These are phyloP conservation scores for Talaromyces sp. DNA, from an alignment of 2,329 filamentous ascomycete species.

Conservation along the genomic window DNA sequence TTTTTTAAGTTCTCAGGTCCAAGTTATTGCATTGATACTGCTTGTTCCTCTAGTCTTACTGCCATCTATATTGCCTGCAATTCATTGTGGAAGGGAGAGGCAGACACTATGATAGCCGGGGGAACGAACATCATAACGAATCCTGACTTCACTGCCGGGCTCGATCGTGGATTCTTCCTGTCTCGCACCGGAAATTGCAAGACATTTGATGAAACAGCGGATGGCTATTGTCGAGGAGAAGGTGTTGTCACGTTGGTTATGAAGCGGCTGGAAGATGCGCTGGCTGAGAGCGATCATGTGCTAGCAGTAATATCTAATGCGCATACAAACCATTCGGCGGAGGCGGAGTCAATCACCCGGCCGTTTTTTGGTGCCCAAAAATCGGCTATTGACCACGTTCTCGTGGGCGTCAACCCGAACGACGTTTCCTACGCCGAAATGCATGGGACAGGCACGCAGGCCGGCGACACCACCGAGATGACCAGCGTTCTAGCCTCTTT, in stretches of 20 bases:
- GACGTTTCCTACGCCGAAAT: slow-evolving; percentile 77
- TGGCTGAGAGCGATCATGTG: slow-evolving; percentile 42
- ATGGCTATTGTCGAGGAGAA: slow-evolving; percentile 53
- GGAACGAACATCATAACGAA: slow-evolving; percentile 68
- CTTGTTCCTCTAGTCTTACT: slow-evolving; percentile 67
- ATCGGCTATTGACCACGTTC: slow-evolving; percentile 24
- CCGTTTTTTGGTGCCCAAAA: slow-evolving; percentile 31
- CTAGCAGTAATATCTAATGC: slow-evolving; percentile 39
- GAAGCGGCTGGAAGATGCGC: slow-evolving; percentile 46
- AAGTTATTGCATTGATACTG: slow-evolving; percentile 67
- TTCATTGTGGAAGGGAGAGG: slow-evolving; percentile 69
- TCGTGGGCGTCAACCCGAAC: slow-evolving; percentile 37
- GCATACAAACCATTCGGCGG: slow-evolving; percentile 37
- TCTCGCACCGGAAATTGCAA: slow-evolving; percentile 40
- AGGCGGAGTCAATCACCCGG: slow-evolving; percentile 39
- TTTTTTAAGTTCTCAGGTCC: slow-evolving; percentile 70
- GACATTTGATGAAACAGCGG: slow-evolving; percentile 44
- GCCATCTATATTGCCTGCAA: slow-evolving; percentile 67
- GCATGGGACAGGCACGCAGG: slow-evolving; percentile 78
- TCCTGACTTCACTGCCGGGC: slow-evolving; percentile 69
- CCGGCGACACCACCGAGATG: slow-evolving; percentile 53
- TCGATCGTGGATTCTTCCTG: slow-evolving; percentile 50
- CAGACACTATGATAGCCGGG: slow-evolving; percentile 72
- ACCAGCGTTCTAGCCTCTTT: slow-evolving; percentile 11
- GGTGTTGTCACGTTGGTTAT: slow-evolving; percentile 45